Evolutionary conservation across 352 stramenopile species (phyloP), one percentile per base, ranked within the genome.

Genomic region (Phytophthora parvispora): DNA sequence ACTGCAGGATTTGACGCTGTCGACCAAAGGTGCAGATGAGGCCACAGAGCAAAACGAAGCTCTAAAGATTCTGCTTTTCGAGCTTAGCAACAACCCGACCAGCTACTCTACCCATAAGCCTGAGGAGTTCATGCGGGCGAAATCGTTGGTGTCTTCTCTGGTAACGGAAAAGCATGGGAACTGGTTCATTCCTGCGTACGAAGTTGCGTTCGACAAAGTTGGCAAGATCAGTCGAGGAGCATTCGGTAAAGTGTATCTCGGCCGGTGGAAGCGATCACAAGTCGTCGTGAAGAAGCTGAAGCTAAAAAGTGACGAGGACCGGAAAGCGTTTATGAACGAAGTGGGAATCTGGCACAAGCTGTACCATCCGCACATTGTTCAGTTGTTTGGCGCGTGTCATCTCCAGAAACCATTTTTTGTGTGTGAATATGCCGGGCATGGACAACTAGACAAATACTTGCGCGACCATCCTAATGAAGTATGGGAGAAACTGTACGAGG

Each of bases 181-280:
- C 24, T 75, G 67, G 67, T 75, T 75, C 38, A 75, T 75, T 24
- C 61, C 67, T 27, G 40, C 47, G 7, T 67, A 67, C 18, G 62
- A 75, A 57, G 67, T 75, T 18, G 34, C 71, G 8, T 72, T 75
- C 32, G 57, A 75, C 40, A 43, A 47, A 10, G 52, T 47, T 12
- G 28, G 64, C 45, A 40, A 67, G 20, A 72, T 75, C 25, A 65
- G 31, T 34, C n/a, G 49, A 4, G 67, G 67, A 1, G 49, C 60
- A 4, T 75, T 72, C 18, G 62, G 68, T 1, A 40, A 20, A 5
- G 67, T 75, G 22, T 16, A 75, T 49, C 61, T 32, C 25, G 67
- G 60, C 20, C 50, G 36, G 60, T 74, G 67, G 67, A 65, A 63
- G 28, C 57, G 42, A 0, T 25, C 54, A 1, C 20, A 50, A 32